Evolutionary conservation across 176 grass and related monocot genomes (phyloP), one percentile per base, ranked within the genome.

Genomic region (Tuctoria greenei): DNA sequence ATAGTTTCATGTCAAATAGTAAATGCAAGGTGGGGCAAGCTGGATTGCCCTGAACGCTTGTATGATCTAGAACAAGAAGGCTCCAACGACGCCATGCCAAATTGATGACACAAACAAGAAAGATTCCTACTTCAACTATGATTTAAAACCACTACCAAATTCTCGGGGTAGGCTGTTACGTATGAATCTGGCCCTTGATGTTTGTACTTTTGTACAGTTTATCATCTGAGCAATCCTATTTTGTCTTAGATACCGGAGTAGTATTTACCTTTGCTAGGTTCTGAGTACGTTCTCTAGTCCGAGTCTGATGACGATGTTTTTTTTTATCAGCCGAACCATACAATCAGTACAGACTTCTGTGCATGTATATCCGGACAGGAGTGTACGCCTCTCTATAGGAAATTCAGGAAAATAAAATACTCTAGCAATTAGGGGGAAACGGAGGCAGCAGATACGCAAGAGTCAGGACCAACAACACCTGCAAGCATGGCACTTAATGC

Each of bases 1-100:
- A 87, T 37, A 67, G 93, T 97, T 83, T 88, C 94, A 11, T 91
- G 94, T 86, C 81, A 93, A 74, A 87, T 91, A 87, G 91, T 97
- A 71, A 87, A 89, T 76, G 94, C 88, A 50, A 82, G 91, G 78
- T 97, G 94, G 94, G 94, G 94, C 62, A 93, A 93, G 59, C 67
- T 97, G 61, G 94, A 93, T 58, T 97, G 94, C 47, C 77, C 84
- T 34, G 90, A 97, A 58, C 82, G 83, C 18, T 65, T 63, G 1
- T 97, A 90, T 83, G 93, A 97, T 67, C 45, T 97, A 14, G 88
- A 86, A 72, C 45, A 93, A 14, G 88, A 86, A 72, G 73, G 83
- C 73, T 41, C 68, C 67, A 69, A 78, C 7, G 90, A 93, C 69
- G 76, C 86, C 77, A 75, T 83, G 66, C 79, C 83, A 46, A 88